Conservation (phyloP, 495 filamentous ascomycete genomes). For the Neohortaea acidophila region DNA sequence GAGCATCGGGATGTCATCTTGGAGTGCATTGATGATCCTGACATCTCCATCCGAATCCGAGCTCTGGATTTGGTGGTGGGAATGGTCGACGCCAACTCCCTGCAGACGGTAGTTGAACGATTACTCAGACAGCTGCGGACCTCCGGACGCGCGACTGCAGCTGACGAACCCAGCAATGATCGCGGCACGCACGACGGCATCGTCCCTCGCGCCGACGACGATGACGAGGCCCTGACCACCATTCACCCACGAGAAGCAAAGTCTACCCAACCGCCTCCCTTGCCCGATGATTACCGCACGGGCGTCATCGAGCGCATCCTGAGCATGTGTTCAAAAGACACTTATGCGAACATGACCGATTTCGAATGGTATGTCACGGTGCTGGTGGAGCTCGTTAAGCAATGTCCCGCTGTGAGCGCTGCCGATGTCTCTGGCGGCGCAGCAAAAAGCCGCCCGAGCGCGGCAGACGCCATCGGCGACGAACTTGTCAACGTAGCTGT, state of each 20-base stretch:
- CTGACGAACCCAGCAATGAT: conserved; percentile 25
- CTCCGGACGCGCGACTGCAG: conserved; percentile 28
- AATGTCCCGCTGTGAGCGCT: conserved; percentile 34
- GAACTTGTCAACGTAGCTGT: conserved; percentile 82
- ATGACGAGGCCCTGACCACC: conserved; percentile 38
- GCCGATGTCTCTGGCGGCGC: conserved; percentile 1
- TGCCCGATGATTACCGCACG: conserved; percentile 70
- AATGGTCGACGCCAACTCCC: conserved; percentile 75
- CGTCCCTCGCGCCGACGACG: conserved; percentile 35
- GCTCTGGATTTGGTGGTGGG: conserved; percentile 79
- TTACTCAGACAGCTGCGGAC: conserved; percentile 67
- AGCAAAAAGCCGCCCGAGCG: conserved; percentile 8
- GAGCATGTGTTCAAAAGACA: conserved; percentile 80
- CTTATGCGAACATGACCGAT: conserved; percentile 68
- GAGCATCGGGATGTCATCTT: conserved; percentile 91
- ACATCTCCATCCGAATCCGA: conserved; percentile 90
- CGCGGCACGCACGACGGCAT: conserved; percentile 22
- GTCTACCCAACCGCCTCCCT: conserved; percentile 24
- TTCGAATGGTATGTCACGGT: conserved; percentile 95
- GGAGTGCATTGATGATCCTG: conserved; percentile 84
- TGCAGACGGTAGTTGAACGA: conserved; percentile 69
- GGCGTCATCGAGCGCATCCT: conserved; percentile 67
- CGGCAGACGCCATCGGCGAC: conserved; percentile 44
- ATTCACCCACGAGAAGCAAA: conserved; percentile 24
- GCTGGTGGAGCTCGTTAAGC: conserved; percentile 61